Evolutionary conservation across 768 basidiomycete genomes (phyloP), one percentile per base, ranked within the genome.

Genomic region (Piloderma croceum): DNA sequence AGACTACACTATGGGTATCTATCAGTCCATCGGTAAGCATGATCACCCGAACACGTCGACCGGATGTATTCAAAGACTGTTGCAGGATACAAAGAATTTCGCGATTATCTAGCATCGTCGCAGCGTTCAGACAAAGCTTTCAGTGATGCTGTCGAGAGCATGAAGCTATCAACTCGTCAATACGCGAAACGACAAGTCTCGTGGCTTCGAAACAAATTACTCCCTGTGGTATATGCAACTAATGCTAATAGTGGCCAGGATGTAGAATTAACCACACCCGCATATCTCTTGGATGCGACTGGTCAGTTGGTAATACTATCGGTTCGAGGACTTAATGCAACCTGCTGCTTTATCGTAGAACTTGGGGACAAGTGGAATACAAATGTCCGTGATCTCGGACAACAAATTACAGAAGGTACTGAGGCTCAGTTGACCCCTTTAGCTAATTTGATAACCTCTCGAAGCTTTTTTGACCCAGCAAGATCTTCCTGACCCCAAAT

Each of bases 51-150:
- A 29, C 27, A 29, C 10, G 27, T 9, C 27, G 15, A 9, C 9
- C 27, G 9, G 27, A 29, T 15, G 15, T 29, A 15, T 29, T 29
- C 27, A 9, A 37, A 34, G 15, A 31, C 47, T 24, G 9, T 18
- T 13, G 27, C 51, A 97, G 94, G 96, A 5, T 98, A 88, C 66
- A 90, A 83, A 58, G 94, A 97, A 62, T 97, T 99, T 53, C 68
- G 79, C 46, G 55, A 68, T 18, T 82, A 85, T 60, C 64, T 90
- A 20, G 62, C 64, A n/a, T 59, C 68, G 10, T 50, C 70, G 7
- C 52, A 67, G 11, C 60, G 61, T 3, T 55, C 69, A 31, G 55
- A 66, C 45, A 49, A 63, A 36, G 54, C 62, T 10, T 85, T 83
- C 52, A 43, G 61, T 3, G 62, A 64, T 11, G 85, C 84, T 0